These are phyloP conservation scores for Samsoniella hepiali DNA, from an alignment of 2,329 filamentous ascomycete genomes.

Conservation along the genomic window DNA sequence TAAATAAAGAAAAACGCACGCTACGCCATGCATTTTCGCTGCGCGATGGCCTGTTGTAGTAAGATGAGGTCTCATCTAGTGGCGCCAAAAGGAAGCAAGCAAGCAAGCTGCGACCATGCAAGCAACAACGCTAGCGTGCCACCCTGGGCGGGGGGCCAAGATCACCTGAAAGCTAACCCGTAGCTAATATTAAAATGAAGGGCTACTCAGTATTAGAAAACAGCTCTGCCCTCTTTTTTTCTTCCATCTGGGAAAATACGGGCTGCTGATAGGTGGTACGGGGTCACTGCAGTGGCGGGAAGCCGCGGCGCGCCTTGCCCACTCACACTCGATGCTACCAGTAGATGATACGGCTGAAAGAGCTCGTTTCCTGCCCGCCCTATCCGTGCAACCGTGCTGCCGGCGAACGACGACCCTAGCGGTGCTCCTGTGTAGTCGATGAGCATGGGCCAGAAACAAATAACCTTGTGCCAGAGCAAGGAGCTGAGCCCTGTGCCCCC, in stretches of 20 bases:
- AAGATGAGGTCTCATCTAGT: slow-evolving; percentile 3
- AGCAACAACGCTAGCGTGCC: background rate
- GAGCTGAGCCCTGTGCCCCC: slow-evolving; percentile 1
- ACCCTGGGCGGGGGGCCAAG: background rate
- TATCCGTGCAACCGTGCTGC: background rate
- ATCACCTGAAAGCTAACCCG: background rate
- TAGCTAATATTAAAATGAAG: slow-evolving; percentile 7
- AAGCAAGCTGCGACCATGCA: background rate
- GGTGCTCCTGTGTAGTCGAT: background rate
- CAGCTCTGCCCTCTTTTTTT: background rate
- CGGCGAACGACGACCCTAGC: background rate
- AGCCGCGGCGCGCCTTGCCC: background rate
- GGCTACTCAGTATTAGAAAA: background rate
- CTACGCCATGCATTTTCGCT: background rate
- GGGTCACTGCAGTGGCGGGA: background rate
- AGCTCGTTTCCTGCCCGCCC: background rate
- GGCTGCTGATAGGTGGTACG: background rate
- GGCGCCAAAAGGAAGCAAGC: background rate
- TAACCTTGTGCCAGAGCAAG: background rate
- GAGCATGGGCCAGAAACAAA: background rate
- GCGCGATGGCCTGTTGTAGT: background rate
- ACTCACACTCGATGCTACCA: background rate
- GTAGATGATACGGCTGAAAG: background rate
- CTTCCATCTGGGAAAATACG: background rate
- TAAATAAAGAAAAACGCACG: background rate